A percentile compares a stretch with the other conserved stretches of the same genome.
Conservation (phyloP, 1,284 basidiomycete genomes). For the Ustilago xerochloae region DNA sequence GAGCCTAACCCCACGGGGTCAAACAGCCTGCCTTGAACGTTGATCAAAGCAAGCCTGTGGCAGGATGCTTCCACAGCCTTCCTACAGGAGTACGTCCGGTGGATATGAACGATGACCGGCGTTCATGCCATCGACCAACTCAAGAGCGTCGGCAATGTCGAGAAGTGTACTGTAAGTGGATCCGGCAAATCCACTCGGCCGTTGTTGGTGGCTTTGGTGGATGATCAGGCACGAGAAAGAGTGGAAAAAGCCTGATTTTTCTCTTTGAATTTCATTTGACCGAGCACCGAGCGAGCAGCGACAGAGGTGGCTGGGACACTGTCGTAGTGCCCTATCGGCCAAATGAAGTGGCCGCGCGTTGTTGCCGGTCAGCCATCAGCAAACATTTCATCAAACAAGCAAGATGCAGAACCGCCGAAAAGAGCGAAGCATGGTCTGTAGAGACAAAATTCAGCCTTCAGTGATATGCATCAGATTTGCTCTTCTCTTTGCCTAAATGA, state of each 20-base stretch:
- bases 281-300: conserved; percentile 30
- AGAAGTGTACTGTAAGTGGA: neutral
- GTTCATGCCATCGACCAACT: too few relatives aligned
- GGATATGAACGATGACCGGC: neutral
- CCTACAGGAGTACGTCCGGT: neutral
- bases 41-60: too few relatives aligned
- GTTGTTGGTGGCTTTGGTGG: neutral
- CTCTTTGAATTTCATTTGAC: conserved; percentile 6
- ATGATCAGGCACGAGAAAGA: neutral
- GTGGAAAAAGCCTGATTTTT: neutral
- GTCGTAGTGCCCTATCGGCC: neutral
- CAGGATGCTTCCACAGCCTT: too few relatives aligned
- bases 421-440: neutral
- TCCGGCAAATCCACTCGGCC: neutral
- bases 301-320: neutral
- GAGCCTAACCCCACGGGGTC: too few relatives aligned
- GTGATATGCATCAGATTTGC: too few relatives aligned
- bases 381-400: neutral
- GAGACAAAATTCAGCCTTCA: too few relatives aligned
- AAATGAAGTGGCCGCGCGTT: neutral
- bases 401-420: neutral
- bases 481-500: too few relatives aligned
- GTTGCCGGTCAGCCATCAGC: neutral
- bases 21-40: too few relatives aligned
- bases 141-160: too few relatives aligned